A percentile compares a stretch with the other conserved stretches of the same genome.
These are phyloP conservation scores for Ettlia oleoabundans DNA, from an alignment of 139 green algal species.

Conservation along the genomic window DNA sequence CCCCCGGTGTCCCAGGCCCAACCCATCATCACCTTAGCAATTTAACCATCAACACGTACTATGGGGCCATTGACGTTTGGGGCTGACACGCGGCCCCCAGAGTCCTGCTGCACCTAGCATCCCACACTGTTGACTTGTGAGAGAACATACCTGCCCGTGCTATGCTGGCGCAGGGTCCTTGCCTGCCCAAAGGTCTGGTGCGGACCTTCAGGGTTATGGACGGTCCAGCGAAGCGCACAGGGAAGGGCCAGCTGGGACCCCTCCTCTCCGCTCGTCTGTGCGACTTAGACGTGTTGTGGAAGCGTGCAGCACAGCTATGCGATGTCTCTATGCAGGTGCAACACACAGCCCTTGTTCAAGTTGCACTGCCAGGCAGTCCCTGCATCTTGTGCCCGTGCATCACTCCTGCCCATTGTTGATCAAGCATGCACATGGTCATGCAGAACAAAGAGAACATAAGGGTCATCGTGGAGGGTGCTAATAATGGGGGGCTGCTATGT, in stretches of 20 bases:
- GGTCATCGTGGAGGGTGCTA: slow-evolving; percentile 36
- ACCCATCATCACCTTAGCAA: too few species aligned
- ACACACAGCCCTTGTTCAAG: neutral
- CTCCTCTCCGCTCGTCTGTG: slow-evolving; percentile 50
- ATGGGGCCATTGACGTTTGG: too few species aligned
- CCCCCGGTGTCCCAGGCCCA: too few species aligned
- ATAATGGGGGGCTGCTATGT: slow-evolving; percentile 53
- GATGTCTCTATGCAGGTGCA: slow-evolving; percentile 44
- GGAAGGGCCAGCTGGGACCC: slow-evolving; percentile 27
- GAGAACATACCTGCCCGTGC: too few species aligned
- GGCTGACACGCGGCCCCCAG: too few species aligned
- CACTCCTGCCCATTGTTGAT: neutral
- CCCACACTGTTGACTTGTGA: too few species aligned
- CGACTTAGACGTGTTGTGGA: slow-evolving; percentile 56
- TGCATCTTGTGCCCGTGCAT: neutral
- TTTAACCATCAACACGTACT: too few species aligned
- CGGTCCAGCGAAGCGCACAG: neutral
- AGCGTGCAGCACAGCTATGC: slow-evolving; percentile 51
- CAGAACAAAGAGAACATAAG: slow-evolving; percentile 52
- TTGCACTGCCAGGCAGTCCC: neutral
- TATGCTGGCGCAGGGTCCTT: neutral
- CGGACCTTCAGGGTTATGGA: slow-evolving; percentile 40
- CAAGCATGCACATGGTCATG: neutral
- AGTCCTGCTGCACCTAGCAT: too few species aligned
- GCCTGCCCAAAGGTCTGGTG: slow-evolving; percentile 17